Conservation (phyloP, 2,329 filamentous ascomycete genomes). For the Seiridium cupressi region DNA sequence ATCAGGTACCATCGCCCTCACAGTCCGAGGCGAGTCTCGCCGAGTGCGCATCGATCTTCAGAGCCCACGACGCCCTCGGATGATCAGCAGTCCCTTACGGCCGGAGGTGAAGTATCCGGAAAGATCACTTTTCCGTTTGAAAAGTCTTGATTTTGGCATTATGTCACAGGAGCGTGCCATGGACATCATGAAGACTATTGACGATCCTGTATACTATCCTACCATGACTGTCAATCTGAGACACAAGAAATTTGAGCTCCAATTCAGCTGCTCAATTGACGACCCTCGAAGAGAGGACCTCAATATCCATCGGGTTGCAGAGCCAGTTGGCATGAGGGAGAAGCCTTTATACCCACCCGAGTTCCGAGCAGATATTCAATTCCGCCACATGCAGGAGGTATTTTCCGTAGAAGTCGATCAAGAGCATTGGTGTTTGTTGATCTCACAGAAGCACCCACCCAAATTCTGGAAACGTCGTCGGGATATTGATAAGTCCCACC, state of each 20-base stretch:
- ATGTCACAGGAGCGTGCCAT: conserved; percentile 53
- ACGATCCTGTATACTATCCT: conserved; percentile 19
- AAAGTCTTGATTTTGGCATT: conserved; percentile 60
- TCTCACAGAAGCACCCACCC: conserved; percentile 49
- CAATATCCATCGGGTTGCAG: conserved; percentile 8
- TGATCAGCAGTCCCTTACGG: conserved; percentile 28
- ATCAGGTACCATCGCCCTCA: conserved; percentile 25
- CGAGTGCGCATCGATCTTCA: not conserved
- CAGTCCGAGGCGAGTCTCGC: not conserved
- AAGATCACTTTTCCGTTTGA: conserved; percentile 39
- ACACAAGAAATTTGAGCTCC: conserved; percentile 35
- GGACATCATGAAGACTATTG: conserved; percentile 54
- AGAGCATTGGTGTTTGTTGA: conserved; percentile 36
- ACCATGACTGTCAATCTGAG: conserved; percentile 37
- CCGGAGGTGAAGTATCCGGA: conserved; percentile 27
- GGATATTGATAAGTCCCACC: conserved; percentile 30
- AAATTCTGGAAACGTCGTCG: conserved; percentile 41
- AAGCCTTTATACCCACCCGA: conserved; percentile 12
- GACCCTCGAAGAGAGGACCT: conserved; percentile 19
- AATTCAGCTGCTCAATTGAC: conserved; percentile 30
- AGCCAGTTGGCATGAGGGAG: conserved; percentile 10
- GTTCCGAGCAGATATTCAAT: conserved; percentile 43
- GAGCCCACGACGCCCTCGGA: not conserved
- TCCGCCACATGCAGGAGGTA: conserved; percentile 45
- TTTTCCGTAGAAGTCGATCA: conserved; percentile 32